Percentiles rank a stretch among this genome's conserved stretches.
Conservation (phyloP, 2,329 filamentous ascomycete species). For the Neofusicoccum ribis region DNA sequence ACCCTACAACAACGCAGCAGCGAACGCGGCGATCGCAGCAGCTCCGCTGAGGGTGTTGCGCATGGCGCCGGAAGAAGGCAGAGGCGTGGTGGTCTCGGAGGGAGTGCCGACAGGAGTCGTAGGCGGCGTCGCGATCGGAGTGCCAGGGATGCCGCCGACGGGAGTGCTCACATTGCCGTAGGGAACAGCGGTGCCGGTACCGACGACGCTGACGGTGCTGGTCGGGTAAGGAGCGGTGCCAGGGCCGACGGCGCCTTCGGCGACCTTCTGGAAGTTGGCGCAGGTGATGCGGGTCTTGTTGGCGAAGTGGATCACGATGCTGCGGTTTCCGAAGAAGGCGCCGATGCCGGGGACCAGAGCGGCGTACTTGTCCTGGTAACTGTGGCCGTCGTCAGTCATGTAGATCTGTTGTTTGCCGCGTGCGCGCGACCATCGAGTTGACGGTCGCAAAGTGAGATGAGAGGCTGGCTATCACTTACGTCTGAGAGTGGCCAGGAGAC, state of each 20-base stretch:
- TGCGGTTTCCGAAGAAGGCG: slow-evolving; percentile 57
- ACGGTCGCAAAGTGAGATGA: background rate
- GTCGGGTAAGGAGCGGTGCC: background rate
- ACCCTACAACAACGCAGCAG: background rate
- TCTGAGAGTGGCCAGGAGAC: slow-evolving; percentile 30
- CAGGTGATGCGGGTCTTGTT: slow-evolving; percentile 58
- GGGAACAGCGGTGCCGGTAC: background rate
- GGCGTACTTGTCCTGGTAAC: slow-evolving; percentile 53
- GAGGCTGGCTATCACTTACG: slow-evolving; percentile 23
- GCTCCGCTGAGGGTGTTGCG: background rate
- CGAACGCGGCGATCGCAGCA: background rate
- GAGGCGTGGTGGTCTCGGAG: background rate
- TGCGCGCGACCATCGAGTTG: background rate
- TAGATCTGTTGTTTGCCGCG: background rate
- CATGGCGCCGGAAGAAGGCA: background rate
- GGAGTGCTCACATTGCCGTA: background rate
- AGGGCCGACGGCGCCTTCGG: background rate
- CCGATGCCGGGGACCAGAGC: slow-evolving; percentile 43
- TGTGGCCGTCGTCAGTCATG: slow-evolving; percentile 23
- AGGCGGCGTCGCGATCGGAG: background rate
- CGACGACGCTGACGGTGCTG: background rate
- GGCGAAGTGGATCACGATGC: slow-evolving; percentile 55
- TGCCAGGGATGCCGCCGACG: background rate
- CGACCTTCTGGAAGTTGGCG: slow-evolving; percentile 51
- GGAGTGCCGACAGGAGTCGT: background rate